Percentiles rank a stretch among this genome's conserved stretches.
These are phyloP conservation scores for Podaxis carcinomalis DNA, from an alignment of 768 basidiomycete genomes.

Conservation along the genomic window DNA sequence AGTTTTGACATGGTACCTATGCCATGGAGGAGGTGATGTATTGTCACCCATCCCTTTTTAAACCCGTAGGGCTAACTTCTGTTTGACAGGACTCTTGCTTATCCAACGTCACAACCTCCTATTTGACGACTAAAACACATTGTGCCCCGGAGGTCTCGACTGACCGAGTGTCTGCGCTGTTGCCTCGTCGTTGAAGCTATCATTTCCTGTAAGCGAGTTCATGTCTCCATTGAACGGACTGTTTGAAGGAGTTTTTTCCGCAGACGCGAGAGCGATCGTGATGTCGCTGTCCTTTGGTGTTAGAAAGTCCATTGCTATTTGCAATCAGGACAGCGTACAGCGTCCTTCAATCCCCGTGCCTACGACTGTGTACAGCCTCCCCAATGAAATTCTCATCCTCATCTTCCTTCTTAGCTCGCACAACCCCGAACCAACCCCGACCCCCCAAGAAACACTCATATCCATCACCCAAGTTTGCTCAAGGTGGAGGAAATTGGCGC, in stretches of 20 bases:
- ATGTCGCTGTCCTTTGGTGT: neutral
- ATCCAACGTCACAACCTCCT: neutral
- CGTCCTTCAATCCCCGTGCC: neutral
- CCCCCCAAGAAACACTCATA: conserved; percentile 12
- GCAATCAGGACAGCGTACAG: neutral
- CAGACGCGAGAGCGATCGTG: neutral
- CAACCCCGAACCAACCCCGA: conserved; percentile 13
- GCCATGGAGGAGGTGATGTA: neutral
- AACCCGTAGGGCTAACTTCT: neutral
- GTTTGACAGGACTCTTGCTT: neutral
- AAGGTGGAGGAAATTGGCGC: conserved; percentile 45
- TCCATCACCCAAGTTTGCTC: conserved; percentile 44
- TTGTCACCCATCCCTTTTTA: neutral
- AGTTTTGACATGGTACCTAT: neutral
- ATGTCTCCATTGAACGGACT: neutral
- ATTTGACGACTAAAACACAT: neutral
- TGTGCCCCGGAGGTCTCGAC: neutral
- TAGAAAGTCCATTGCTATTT: neutral
- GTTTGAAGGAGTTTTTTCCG: neutral
- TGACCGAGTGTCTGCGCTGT: neutral
- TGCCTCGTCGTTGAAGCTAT: neutral
- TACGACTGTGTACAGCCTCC: conserved; percentile 21
- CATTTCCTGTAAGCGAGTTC: neutral
- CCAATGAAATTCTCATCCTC: conserved; percentile 29
- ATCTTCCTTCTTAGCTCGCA: conserved; percentile 28